A percentile compares a stretch with the other conserved stretches of the same genome.
Conservation (phyloP, 1,139 yeast genomes). For the Suhomyces coccinellae region DNA sequence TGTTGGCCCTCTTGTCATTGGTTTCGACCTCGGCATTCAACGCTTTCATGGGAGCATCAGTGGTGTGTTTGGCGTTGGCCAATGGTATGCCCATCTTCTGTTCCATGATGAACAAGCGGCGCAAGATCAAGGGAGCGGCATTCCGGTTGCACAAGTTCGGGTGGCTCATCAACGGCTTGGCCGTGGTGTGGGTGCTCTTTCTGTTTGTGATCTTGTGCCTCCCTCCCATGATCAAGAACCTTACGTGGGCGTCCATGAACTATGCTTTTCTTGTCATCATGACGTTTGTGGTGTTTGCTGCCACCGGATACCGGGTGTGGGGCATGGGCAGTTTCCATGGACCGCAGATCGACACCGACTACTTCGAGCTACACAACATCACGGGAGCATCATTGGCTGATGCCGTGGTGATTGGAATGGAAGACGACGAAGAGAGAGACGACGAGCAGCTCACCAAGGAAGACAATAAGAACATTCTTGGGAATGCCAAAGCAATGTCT, state of each 20-base stretch:
- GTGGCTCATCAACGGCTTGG: constrained; percentile 59
- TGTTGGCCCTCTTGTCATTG: constrained; percentile 64
- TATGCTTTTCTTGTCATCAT: constrained; percentile 67
- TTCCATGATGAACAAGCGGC: constrained; percentile 59
- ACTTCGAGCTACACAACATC: constrained; percentile 40
- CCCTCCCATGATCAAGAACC: constrained; percentile 67
- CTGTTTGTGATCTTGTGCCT: constrained; percentile 66
- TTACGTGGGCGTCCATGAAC: constrained; percentile 66
- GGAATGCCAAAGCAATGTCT: too few relatives aligned
- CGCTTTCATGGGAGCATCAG: constrained; percentile 87
- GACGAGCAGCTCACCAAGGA: too few relatives aligned
- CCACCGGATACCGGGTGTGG: constrained; percentile 57
- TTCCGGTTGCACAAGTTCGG: constrained; percentile 68
- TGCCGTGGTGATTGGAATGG: constrained; percentile 17
- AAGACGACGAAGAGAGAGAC: constrained; percentile 12
- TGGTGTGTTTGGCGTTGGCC: constrained; percentile 71
- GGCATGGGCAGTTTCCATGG: constrained; percentile 63
- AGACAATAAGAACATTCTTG: background rate
- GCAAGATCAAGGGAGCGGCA: constrained; percentile 67
- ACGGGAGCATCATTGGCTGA: constrained; percentile 17
- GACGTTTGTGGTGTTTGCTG: constrained; percentile 48
- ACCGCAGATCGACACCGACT: constrained; percentile 58
- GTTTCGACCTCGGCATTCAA: constrained; percentile 76
- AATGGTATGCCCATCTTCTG: constrained; percentile 74
- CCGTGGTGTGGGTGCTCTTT: constrained; percentile 61